These are phyloP conservation scores for Petunia secreta DNA, from an alignment of 257 asterid species.

Conservation along the genomic window DNA sequence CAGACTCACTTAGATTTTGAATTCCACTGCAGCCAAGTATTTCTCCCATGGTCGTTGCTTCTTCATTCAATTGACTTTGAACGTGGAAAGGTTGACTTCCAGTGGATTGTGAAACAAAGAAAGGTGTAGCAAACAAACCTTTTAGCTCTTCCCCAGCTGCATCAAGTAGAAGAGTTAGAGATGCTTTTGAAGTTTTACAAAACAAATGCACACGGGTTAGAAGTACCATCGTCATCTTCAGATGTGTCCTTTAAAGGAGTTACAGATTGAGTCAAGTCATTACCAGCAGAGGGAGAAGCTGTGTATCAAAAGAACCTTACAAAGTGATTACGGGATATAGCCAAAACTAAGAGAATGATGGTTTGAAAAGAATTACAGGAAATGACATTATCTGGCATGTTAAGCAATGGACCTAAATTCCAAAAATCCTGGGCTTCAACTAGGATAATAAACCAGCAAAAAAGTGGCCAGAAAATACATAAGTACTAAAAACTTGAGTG, in stretches of 20 bases:
- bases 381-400: not conserved
- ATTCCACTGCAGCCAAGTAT: conserved; percentile 2
- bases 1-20: not conserved
- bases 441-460: conserved; percentile 2
- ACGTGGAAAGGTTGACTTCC: not conserved
- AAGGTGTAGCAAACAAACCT: conserved; percentile 12
- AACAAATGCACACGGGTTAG: not conserved
- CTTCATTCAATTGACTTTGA: conserved; percentile 17
- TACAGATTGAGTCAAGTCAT: not conserved
- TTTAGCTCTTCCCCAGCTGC: conserved; percentile 23
- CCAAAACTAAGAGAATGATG: not conserved
- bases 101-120: conserved; percentile 14
- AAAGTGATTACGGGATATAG: no score
- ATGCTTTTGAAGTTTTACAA: not conserved
- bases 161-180: conserved; percentile 1
- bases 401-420: not conserved
- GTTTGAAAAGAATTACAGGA: not conserved
- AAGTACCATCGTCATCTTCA: not conserved
- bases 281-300: not conserved
- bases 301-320: not conserved
- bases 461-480: not conserved
- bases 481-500: conserved; percentile 15
- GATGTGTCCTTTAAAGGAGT: conserved; percentile 10
- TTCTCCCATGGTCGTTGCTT: not conserved
- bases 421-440: not conserved